Evolutionary conservation across 306 rosid species (phyloP), one percentile per base, ranked within the genome.

Genomic region (Purshia tridentata): DNA sequence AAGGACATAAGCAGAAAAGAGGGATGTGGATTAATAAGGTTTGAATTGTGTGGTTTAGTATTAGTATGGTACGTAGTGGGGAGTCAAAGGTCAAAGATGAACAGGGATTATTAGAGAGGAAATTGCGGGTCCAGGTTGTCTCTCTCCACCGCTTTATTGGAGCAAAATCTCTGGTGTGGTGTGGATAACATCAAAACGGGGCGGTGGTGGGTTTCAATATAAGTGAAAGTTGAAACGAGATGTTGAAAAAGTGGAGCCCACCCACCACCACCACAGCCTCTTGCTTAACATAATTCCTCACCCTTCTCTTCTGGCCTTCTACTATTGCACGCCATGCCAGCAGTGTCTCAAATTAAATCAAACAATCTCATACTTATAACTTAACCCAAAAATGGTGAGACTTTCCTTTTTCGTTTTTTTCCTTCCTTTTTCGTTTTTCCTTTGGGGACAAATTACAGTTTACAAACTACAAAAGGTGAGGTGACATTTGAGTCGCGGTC

Each of bases 81-180:
- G 87, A 82, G 97, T 93, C 98, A 91, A 87, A 57, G 96, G 97
- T 93, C 98, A 87, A 90, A 84, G 89, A 84, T 72, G 78, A 81
- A 78, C 74, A 81, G 87, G 76, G 75, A 65, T n/a, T 1, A 29
- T 29, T 0, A 54, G 22, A 39, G 65, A 53, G 74, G 40, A 77
- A 87, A 64, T 80, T 80, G 91, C 72, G 92, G 91, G 96, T 82
- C 98, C 96, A 84, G 88, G 87, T 74, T 91, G 97, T 85, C 88
- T 51, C 67, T 68, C 86, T 84, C 83, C 83, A 80, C 73, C 69
- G 2, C 35, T 29, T 29, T 29, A 29, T 29, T 29, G 35, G 1
- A 29, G 35, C 35, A 79, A 70, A 82, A 42, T 54, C 4, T 23
- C 13, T 14, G n/a, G n/a, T n/a, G 6, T 20, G 10, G 63, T 76